Percentiles rank a stretch among this genome's conserved stretches.
phyloP scores from a whole-genome alignment of 495 filamentous ascomycete genomes.

The Tuber aestivum region DNA sequence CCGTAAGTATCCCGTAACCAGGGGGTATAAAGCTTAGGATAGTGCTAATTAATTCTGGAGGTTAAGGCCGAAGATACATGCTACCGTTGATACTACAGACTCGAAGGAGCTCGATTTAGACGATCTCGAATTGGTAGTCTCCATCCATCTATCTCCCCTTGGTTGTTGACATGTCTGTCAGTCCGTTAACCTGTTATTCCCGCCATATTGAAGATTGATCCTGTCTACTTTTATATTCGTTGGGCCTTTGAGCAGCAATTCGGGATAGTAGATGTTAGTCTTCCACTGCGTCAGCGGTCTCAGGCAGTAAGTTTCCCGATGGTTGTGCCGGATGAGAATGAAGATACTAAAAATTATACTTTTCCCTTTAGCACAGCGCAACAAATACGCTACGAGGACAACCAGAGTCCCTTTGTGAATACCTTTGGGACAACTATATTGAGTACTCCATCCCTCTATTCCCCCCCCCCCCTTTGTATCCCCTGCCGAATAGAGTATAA shows the following conservation, averaged over 20 bases:
- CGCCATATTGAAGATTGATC: slow-evolving; percentile 58
- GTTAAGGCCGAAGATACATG: slow-evolving; percentile 43
- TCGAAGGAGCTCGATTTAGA: slow-evolving; percentile 36
- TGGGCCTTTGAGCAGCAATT: slow-evolving; percentile 71
- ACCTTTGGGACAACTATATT: slow-evolving; percentile 96
- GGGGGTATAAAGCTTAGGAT: slow-evolving; percentile 14
- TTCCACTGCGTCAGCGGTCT: slow-evolving; percentile 64
- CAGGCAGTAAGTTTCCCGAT: slow-evolving; percentile 48
- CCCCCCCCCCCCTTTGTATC: slow-evolving; percentile 8
- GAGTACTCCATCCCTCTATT: slow-evolving; percentile 49
- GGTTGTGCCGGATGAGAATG: background rate
- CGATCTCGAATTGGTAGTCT: slow-evolving; percentile 56
- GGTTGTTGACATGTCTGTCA: background rate
- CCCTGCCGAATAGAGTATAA: background rate
- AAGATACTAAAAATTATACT: background rate
- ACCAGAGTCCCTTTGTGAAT: slow-evolving; percentile 69
- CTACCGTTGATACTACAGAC: slow-evolving; percentile 42
- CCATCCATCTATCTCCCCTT: slow-evolving; percentile 6
- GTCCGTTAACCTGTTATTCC: slow-evolving; percentile 8
- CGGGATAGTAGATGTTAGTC: slow-evolving; percentile 80
- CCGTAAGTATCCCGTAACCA: slow-evolving; percentile 43
- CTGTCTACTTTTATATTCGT: slow-evolving; percentile 66
- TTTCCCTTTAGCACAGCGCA: background rate
- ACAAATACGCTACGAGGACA: slow-evolving; percentile 35
- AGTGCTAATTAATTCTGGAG: slow-evolving; percentile 22